Base-by-base conservation (phyloP, 495 filamentous ascomycete species). In the Tuber melanosporum region DNA sequence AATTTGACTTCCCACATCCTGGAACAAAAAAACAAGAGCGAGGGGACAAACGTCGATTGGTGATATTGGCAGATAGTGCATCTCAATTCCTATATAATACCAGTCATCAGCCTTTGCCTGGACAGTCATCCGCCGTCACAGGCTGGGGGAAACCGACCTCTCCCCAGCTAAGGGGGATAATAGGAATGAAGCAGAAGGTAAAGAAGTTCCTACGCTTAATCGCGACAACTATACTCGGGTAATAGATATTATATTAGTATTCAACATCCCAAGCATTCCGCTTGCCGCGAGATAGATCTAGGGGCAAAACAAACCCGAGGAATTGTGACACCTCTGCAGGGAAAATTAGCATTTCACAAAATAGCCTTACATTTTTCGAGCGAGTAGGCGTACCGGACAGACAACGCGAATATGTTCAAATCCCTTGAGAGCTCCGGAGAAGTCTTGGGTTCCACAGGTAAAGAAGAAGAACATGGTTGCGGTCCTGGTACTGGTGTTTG, bases 181-280 rank as follows among this genome's bases (percentile, higher is more conserved):
- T 42, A 20, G 81, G 81, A 46, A 83, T 77, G 73, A 83, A 83
- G 62, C 81, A 83, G 73, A 83, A 83, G 4, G 81, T 80, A 39
- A 83, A 82, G 44, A 82, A 83, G 52, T 82, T 76, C 8, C 81
- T 71, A n/a, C 74, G 73, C 66, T 82, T 83, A 36, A 77, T 73
- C 70, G 81, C 75, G n/a, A 52, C 66, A 22, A 77, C 78, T 79
- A 32, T 71, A 32, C 9, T 26, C 71, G 39, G 41, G 45, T 39
- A 66, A 76, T 22, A 17, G 70, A 46, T 41, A 43, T 79, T 46
- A 46, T 41, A 43, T 79, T 46, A 76, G 71, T 73, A 76, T 15
- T 44, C 47, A 26, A 17, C 62, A 36, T 42, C 14, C 57, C 44
- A 5, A 22, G 19, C n/a, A 32, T 73, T 22, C n/a, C 1, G 44